phyloP scores from a whole-genome alignment of 352 stramenopile species.

The Thalassiosira ordinaria region DNA sequence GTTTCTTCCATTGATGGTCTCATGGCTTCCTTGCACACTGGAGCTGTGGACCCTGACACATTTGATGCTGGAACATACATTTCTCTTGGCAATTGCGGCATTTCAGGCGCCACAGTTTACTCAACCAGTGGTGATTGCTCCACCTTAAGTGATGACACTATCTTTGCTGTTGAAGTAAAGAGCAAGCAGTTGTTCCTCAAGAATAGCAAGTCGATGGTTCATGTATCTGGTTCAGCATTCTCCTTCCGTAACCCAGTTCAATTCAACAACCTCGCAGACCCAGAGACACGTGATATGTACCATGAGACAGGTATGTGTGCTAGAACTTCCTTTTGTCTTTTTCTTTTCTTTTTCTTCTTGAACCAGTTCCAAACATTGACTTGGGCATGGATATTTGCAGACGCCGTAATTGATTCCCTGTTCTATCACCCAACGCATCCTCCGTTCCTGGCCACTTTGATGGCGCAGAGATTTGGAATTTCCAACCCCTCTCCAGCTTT shows the following conservation, averaged over 20 bases:
- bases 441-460: slow-evolving; percentile 59
- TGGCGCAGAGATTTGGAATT: slow-evolving; percentile 73
- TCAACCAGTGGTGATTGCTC: slow-evolving; percentile 3
- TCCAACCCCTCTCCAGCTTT: slow-evolving; percentile 73
- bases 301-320: too few species aligned
- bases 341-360: too few species aligned
- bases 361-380: too few species aligned
- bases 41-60: slow-evolving; percentile 34
- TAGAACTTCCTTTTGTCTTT: too few species aligned
- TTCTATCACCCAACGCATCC: slow-evolving; percentile 66
- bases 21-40: slow-evolving; percentile 33
- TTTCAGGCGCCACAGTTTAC: slow-evolving; percentile 19
- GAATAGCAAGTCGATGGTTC: slow-evolving; percentile 15
- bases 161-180: slow-evolving; percentile 43
- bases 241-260: slow-evolving; percentile 57
- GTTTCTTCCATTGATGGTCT: slow-evolving; percentile 12
- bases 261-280: slow-evolving; percentile 41
- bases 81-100: slow-evolving; percentile 15
- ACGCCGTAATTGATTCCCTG: slow-evolving; percentile 70
- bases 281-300: slow-evolving; percentile 48
- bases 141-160: slow-evolving; percentile 25
- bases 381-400: too few species aligned
- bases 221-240: slow-evolving; percentile 9
- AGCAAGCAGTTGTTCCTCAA: slow-evolving; percentile 42
- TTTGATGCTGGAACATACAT: slow-evolving; percentile 28